Conservation (phyloP, 768 basidiomycete species). For the Hygrophorus russula region DNA sequence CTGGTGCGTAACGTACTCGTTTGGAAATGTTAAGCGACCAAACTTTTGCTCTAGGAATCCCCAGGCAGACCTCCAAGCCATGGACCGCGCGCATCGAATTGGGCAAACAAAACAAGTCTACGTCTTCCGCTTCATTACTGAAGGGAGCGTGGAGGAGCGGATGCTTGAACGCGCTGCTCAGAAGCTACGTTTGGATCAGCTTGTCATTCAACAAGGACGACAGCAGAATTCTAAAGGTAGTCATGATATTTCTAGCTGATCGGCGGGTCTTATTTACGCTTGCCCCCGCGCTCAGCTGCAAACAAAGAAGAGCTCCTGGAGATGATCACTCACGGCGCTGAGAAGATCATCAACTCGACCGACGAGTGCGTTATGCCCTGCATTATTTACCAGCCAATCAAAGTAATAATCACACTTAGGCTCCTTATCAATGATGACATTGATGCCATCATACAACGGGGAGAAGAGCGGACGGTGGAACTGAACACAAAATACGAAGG, state of each 20-base stretch:
- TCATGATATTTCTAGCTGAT: background rate
- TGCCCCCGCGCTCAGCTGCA: conserved; percentile 40
- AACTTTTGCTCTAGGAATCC: conserved; percentile 63
- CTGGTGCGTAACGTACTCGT: conserved; percentile 44
- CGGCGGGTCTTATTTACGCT: conserved; percentile 2
- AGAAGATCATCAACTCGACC: conserved; percentile 81
- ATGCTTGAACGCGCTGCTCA: conserved; percentile 94
- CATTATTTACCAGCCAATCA: background rate
- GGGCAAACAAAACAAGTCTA: conserved; percentile 97
- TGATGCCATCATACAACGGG: conserved; percentile 83
- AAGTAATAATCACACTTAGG: conserved; percentile 23
- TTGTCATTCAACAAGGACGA: conserved; percentile 94
- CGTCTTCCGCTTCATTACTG: conserved; percentile 94
- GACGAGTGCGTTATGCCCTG: conserved; percentile 45
- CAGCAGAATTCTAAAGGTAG: conserved; percentile 70
- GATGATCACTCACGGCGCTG: conserved; percentile 97
- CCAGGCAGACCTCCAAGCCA: conserved; percentile 96
- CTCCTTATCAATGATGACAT: conserved; percentile 81
- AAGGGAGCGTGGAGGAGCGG: conserved; percentile 91
- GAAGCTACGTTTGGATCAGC: conserved; percentile 88
- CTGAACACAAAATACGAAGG: conserved; percentile 88
- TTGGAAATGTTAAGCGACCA: background rate
- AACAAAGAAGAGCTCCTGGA: conserved; percentile 95
- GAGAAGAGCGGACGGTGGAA: conserved; percentile 83
- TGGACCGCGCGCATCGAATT: conserved; percentile 96